Base-by-base conservation (phyloP, 2,329 filamentous ascomycete genomes). In the Phyllachora maydis region DNA sequence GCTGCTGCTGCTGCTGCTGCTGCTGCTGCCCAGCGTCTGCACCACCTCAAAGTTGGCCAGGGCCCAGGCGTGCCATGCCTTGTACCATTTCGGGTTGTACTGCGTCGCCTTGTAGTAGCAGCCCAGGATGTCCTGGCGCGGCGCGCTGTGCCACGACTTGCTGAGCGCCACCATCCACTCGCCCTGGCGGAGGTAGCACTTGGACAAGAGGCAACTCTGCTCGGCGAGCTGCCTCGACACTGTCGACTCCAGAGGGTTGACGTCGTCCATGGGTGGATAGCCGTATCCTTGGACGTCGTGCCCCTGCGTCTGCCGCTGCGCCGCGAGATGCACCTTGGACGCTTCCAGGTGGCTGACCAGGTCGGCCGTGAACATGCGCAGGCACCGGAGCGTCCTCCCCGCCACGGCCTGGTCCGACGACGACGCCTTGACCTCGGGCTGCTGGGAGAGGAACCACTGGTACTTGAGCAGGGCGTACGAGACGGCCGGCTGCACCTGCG, bases 61-160 rank as follows among this genome's bases (percentile, higher is more conserved):
- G 8, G 88, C 90, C 85, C 88, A 99, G 0, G 88, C 78, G 48
- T 99, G 88, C 88, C 88, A 99, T 6, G 90, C 88, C 50, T 98
- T 99, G 55, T 98, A 98, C 68, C 85, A 98, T 30, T 74, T 71
- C 16, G 81, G 74, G 43, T 98, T 91, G 50, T 90, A 93, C 28
- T 79, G 73, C 2, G 88, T 98, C 2, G 90, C 90, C 28, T 83
- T 74, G 11, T 72, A 71, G 46, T 95, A 98, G 2, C 88, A 82
- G n/a, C 68, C 64, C 13, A 98, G 56, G 28, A 98, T 82, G 25
- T 95, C 85, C 24, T 77, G 67, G 4, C 92, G 78, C 33, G 78
- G 72, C 6, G 79, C 74, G 31, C 78, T 68, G 32, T 79, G 72
- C 90, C 88, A 98, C 24, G 82, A 76, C 40, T 76, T 74, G 43